A percentile compares a stretch with the other conserved stretches of the same genome.
phyloP scores from a whole-genome alignment of 768 basidiomycete genomes.

The Pleurotus pulmonarius region DNA sequence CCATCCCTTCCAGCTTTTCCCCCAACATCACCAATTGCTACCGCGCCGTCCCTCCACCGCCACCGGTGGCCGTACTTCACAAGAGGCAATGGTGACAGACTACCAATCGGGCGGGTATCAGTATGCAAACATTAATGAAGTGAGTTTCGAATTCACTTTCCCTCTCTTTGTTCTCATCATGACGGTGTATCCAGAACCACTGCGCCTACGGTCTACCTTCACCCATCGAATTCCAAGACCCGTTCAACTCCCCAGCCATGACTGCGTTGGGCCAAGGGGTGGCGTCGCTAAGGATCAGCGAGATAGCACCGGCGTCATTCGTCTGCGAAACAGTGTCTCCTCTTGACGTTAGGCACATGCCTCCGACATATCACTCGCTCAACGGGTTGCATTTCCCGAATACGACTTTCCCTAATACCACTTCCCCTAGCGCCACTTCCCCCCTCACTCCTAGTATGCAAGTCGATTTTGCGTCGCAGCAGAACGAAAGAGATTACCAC shows the following conservation, averaged over 20 bases:
- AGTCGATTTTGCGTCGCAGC: not conserved
- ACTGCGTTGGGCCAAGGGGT: no score
- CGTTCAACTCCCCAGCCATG: no score
- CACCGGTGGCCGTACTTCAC: slow-evolving; percentile 13
- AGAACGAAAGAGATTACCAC: not conserved
- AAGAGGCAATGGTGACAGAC: not conserved
- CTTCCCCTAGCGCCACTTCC: no score
- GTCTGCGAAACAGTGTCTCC: no score
- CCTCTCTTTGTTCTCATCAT: not conserved
- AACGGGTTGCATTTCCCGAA: no score
- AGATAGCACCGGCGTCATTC: no score
- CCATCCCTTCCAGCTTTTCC: slow-evolving; percentile 18
- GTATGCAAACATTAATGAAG: slow-evolving; percentile 17
- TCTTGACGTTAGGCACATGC: no score
- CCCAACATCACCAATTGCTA: slow-evolving; percentile 14
- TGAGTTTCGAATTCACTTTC: slow-evolving; percentile 15
- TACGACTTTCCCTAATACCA: not conserved
- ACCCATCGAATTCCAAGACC: no score
- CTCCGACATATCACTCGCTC: no score
- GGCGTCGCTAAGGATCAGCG: no score
- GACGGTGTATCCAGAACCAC: not conserved
- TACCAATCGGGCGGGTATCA: not conserved
- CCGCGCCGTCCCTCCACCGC: slow-evolving; percentile 32
- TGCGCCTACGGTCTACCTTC: no score
- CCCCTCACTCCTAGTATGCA: not conserved